Percentiles rank a stretch among this genome's conserved stretches.
Evolutionary conservation across 2,329 filamentous ascomycete genomes (phyloP).

Genomic region (Venturia nashicola): DNA sequence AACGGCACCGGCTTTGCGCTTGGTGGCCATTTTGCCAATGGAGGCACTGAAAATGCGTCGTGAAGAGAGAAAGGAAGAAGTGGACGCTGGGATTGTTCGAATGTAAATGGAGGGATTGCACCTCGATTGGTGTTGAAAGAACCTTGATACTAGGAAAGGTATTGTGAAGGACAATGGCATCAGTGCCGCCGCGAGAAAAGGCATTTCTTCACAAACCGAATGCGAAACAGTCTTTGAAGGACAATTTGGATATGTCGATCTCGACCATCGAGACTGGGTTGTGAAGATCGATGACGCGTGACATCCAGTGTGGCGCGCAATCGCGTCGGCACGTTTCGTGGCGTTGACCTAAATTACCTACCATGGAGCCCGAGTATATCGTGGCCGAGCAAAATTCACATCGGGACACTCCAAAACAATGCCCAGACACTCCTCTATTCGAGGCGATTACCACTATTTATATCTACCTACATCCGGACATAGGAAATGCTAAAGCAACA

Average conservation of each 20-base stretch:
- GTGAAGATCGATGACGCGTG: neutral
- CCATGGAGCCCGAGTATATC: too few species aligned
- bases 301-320: neutral
- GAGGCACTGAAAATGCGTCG: neutral
- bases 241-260: neutral
- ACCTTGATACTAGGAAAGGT: neutral
- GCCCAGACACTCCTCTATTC: neutral
- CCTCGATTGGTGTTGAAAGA: neutral
- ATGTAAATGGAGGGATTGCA: neutral
- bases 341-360: neutral
- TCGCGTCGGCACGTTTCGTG: neutral
- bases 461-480: neutral
- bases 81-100: neutral
- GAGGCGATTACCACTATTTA: neutral
- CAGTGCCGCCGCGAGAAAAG: neutral
- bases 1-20: constrained; percentile 18
- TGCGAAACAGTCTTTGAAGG: neutral
- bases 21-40: constrained; percentile 18
- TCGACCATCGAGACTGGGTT: neutral
- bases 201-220: too few species aligned
- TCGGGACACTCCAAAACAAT: too few species aligned
- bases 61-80: neutral
- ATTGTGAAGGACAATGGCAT: neutral
- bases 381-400: too few species aligned
- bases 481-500: neutral